Percentiles rank a stretch among this genome's conserved stretches.
Evolutionary conservation across 345 rosid genomes (phyloP).

Genomic region (Populus deltoides): DNA sequence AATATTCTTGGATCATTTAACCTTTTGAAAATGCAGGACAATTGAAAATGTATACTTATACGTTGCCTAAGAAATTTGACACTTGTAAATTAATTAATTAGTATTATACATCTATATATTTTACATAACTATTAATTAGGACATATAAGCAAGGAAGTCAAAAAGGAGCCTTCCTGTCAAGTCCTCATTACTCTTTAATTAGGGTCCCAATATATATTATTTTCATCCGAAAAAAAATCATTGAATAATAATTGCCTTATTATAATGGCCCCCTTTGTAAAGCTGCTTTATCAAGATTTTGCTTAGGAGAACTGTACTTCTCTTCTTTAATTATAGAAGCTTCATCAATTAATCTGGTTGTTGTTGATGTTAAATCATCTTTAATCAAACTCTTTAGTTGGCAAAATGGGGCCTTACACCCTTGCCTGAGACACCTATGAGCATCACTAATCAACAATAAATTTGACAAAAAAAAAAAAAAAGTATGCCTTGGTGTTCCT

Average conservation of each 20-base stretch:
- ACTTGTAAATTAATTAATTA: too few relatives aligned
- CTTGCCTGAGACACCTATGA: neutral
- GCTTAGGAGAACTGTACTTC: neutral
- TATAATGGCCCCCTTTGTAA: constrained; percentile 22
- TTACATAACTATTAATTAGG: neutral
- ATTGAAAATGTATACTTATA: too few relatives aligned
- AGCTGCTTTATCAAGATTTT: constrained; percentile 24
- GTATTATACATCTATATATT: neutral
- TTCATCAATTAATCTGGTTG: constrained; percentile 14
- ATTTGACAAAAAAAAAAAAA: too few relatives aligned
- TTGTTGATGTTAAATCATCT: constrained; percentile 32
- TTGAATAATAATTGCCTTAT: constrained; percentile 28
- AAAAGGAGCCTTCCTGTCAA: neutral
- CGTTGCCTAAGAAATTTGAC: too few relatives aligned
- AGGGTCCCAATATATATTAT: neutral
- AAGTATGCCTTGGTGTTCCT: too few relatives aligned
- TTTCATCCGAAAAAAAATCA: constrained; percentile 10
- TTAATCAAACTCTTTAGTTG: constrained; percentile 23
- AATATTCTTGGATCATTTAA: too few relatives aligned
- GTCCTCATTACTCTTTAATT: neutral
- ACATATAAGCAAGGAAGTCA: neutral
- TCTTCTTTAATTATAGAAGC: constrained; percentile 9
- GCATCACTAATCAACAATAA: neutral
- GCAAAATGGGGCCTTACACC: constrained; percentile 24
- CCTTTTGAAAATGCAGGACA: too few relatives aligned